Evolutionary conservation across 192 early-diverging fungal genomes (phyloP), one percentile per base, ranked within the genome.

Genomic region (Mortierella claussenii): DNA sequence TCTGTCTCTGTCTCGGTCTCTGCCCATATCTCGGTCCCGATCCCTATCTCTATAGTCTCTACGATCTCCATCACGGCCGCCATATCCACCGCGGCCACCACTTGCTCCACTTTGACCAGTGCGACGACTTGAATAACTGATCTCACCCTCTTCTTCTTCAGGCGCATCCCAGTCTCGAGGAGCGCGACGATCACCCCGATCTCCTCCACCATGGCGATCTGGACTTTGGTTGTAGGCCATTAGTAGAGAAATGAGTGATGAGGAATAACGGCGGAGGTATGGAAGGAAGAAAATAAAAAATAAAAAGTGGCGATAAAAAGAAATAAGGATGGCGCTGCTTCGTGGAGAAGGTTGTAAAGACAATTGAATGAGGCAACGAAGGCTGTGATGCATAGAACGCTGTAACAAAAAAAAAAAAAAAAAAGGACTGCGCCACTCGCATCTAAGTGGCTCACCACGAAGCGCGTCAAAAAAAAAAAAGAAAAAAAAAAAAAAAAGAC

Each of bases 121-220:
- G 27, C 65, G 64, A 21, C 65, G 50, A 12, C 52, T 34, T 2
- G 42, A 36, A 33, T 67, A 62, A 31, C 64, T 67, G 40, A 76
- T 76, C 47, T 76, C 73, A 45, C 73, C 73, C 11, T 76, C 73
- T 32, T 76, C 73, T 45, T 66, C 63, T 33, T 76, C 73, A 43
- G 73, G 73, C 26, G 73, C 73, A 76, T 76, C 73, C 73, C 73
- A 76, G 57, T 76, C 73, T 20, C 51, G 56, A 37, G 73, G 73
- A 17, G 58, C 46, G 26, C 64, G 58, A 40, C 65, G 58, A n/a
- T n/a, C n/a, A n/a, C n/a, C n/a, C 15, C 62, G 48, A 50, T 65
- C 62, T n/a, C n/a, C n/a, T n/a, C n/a, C n/a, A 12, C 52, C 31
- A 37, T 50, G 36, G 17, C 70, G 56, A 46, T 76, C 73, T 15